Conservation (phyloP, 805 yeast species). For the Wickerhamiella kazuoi region DNA sequence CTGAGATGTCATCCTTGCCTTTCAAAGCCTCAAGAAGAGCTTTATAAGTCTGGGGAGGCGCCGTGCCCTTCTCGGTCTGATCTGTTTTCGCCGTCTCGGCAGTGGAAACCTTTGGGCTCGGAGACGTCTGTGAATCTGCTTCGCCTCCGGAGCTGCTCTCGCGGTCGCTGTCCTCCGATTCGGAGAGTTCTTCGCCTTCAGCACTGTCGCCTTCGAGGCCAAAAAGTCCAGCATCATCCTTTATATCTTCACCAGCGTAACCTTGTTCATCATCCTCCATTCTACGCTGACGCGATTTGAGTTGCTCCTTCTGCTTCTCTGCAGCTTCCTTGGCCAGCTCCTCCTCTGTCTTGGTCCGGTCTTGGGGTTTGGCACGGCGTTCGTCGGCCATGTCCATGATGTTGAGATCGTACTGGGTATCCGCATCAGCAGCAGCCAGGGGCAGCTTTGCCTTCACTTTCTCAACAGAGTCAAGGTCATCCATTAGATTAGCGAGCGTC, state of each 20-base stretch:
- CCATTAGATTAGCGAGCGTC: conserved; percentile 19
- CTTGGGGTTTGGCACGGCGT: conserved; percentile 25
- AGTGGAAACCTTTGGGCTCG: background rate
- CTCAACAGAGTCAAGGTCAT: conserved; percentile 13
- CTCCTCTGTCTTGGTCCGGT: conserved; percentile 27
- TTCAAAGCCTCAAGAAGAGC: conserved; percentile 4
- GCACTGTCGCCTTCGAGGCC: conserved; percentile 15
- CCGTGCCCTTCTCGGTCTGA: background rate
- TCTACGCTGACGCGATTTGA: conserved; percentile 21
- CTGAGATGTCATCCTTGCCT: conserved; percentile 4
- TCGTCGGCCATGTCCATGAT: conserved; percentile 26
- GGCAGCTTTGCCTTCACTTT: background rate
- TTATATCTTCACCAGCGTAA: conserved; percentile 14
- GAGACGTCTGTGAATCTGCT: background rate
- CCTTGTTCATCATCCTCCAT: conserved; percentile 25
- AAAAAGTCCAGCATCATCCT: conserved; percentile 27
- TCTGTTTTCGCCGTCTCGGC: background rate
- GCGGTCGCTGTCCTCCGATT: conserved; percentile 33
- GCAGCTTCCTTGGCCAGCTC: conserved; percentile 23
- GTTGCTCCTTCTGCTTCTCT: conserved; percentile 18
- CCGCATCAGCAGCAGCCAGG: conserved; percentile 6
- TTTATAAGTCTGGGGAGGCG: conserved; percentile 3
- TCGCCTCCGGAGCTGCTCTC: background rate
- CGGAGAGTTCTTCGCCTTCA: conserved; percentile 13
- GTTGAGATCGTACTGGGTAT: conserved; percentile 20